A percentile compares a stretch with the other conserved stretches of the same genome.
These are phyloP conservation scores for Boletus pseudopeckii DNA, from an alignment of 768 basidiomycete species.

Conservation along the genomic window DNA sequence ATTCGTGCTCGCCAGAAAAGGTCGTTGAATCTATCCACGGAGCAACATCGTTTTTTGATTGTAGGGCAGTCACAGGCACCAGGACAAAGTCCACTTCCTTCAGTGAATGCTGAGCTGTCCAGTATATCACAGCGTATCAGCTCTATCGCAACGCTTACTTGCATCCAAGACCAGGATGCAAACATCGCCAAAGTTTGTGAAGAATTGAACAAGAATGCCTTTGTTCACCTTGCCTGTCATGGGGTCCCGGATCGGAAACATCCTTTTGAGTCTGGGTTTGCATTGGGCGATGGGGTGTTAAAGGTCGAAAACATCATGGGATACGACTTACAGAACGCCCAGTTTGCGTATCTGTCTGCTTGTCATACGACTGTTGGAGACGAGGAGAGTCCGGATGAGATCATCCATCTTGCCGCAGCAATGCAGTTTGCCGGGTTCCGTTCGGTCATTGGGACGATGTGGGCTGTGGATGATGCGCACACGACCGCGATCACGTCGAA, in stretches of 20 bases:
- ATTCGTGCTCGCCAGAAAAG: too few relatives aligned
- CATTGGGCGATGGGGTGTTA: not conserved
- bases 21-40: too few relatives aligned
- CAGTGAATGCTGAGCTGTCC: too few relatives aligned
- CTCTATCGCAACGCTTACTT: too few relatives aligned
- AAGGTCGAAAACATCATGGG: conserved; percentile 5
- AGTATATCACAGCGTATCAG: too few relatives aligned
- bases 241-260: conserved; percentile 3
- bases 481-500: not conserved
- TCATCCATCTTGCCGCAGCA: conserved; percentile 2
- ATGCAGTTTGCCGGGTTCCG: conserved; percentile 8
- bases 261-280: conserved; percentile 18
- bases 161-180: too few relatives aligned
- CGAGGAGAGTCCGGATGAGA: not conserved
- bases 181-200: too few relatives aligned
- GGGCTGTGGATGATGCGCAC: conserved; percentile 9
- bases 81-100: too few relatives aligned
- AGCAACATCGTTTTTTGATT: too few relatives aligned
- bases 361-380: conserved; percentile 14
- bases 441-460: conserved; percentile 13
- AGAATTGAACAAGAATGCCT: too few relatives aligned
- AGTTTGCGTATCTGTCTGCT: conserved; percentile 22
- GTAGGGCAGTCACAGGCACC: too few relatives aligned
- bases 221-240: conserved; percentile 11
- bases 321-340: not conserved